Evolutionary conservation across 495 filamentous ascomycete genomes (phyloP), one percentile per base, ranked within the genome.

Genomic region (Aspergillus mulundensis): DNA sequence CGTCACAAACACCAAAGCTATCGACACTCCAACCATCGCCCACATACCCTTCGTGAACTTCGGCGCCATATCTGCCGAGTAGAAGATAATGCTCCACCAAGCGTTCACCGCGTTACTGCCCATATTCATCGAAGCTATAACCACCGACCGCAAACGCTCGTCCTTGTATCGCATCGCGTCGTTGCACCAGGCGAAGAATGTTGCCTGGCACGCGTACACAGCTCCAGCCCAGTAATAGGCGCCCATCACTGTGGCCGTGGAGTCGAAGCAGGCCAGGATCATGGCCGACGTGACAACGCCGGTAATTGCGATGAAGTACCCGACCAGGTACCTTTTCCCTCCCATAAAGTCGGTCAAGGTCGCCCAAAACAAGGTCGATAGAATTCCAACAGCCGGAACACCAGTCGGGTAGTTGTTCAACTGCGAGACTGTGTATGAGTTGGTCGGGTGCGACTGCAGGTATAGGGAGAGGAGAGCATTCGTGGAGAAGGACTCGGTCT

Each of bases 61-160:
- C 14, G 83, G 83, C 41, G 83, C 84, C 64, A 78, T 72, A 23
- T 72, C 66, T 5, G 82, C 81, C 1, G 76, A 77, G 57, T 86
- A 87, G 63, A 87, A 86, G 15, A 87, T 48, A 23, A 87, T 78
- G 44, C 75, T 80, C 84, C 84, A 87, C 78, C 78, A 84, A 1
- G 79, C 77, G 55, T 81, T 79, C 3, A 84, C 67, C 2, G 78
- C 78, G 60, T 81, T 81, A 47, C 73, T 79, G 6, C 77, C 74
- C 64, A 80, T 69, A 56, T 85, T 83, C 79, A 83, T 83, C 38
- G 76, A 75, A 3, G 77, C 77, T 38, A 81, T 73, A 2, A 81
- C 76, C 25, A 81, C 66, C 4, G 72, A 73, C 30, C 79, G 69
- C 50, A 76, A 59, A 4, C 65, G 70, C 32, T 76, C 75, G 57